Base-by-base conservation (phyloP, 129 eudicot genomes). In the Escallonia herrerae region DNA sequence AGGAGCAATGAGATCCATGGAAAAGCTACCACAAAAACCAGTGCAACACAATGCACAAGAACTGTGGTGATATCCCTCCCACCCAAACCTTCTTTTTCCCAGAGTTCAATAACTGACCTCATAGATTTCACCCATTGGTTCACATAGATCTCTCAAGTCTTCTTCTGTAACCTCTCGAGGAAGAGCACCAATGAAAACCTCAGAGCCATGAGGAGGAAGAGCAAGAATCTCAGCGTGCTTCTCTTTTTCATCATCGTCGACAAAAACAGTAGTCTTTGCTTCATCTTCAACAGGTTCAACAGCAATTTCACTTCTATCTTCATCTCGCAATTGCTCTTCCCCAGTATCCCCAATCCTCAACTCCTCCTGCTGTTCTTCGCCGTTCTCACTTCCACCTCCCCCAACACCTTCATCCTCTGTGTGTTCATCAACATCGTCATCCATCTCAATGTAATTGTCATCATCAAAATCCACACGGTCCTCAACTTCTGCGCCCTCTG, bases 381-480 rank as follows among this genome's bases (percentile, higher is more conserved):
- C 81, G 15, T 79, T 77, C 14, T 83, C 95, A 45, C 84, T 87
- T 58, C 71, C 82, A 38, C 57, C 81, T 68, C 77, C 95, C 50
- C 67, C 88, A 56, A 65, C 71, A 45, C 84, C 76, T 69, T 83
- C 95, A 38, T 80, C 96, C 75, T 83, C 96, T 68, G 83, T 61
- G 41, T 67, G 90, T 71, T 91, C 97, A 43, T 81, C 90, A 72
- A 74, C 89, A 72, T 81, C 95, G 60, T 93, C 99, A 40, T 93
- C 97, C 71, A 80, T 82, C 73, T 94, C 99, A 50, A 67, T 71
- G 56, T 91, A 86, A 64, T 80, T 86, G 79, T 89, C 90, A 62
- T 93, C 99, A 45, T 93, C 99, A 42, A 89, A 86, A 69, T 94
- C 99, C 78, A 94, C 97, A 50, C 84, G 97, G 84, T 94, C 99